Conservation (phyloP, 305 asterid genomes). For the Coffea humblotiana region DNA sequence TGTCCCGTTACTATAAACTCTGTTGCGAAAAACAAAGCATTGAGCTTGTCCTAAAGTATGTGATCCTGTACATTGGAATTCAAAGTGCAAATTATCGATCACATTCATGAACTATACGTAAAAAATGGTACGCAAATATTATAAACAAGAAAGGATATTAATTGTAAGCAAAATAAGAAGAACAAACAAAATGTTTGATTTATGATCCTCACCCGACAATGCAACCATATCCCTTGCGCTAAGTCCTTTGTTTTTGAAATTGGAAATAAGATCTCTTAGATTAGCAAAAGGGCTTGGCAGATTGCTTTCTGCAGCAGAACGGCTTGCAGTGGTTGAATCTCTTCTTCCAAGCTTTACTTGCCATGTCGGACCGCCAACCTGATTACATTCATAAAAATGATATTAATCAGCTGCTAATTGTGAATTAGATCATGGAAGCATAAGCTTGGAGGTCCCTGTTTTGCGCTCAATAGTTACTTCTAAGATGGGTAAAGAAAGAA, state of each 20-base stretch:
- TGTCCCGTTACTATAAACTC: constrained; percentile 53
- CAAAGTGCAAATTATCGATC: background rate
- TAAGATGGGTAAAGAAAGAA: too few relatives aligned
- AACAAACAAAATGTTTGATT: background rate
- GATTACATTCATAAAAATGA: background rate
- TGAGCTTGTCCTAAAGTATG: constrained; percentile 59
- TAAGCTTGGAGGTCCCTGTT: too few relatives aligned
- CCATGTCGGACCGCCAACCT: constrained; percentile 48
- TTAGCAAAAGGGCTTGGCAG: constrained; percentile 31
- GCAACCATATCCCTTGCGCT: background rate
- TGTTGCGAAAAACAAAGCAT: constrained; percentile 40
- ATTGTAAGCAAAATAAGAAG: too few relatives aligned
- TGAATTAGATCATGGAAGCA: background rate
- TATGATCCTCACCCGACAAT: background rate
- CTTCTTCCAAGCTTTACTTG: constrained; percentile 49
- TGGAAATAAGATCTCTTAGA: background rate
- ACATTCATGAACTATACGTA: background rate
- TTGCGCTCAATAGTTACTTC: too few relatives aligned
- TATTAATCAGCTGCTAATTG: background rate
- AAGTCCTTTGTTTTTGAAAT: background rate
- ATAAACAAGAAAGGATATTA: background rate
- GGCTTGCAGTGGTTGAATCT: constrained; percentile 46
- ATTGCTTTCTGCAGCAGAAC: constrained; percentile 31
- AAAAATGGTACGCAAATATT: too few relatives aligned
- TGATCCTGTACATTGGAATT: constrained; percentile 16